Conservation (phyloP, 2,329 filamentous ascomycete genomes). For the Fusarium concolor region DNA sequence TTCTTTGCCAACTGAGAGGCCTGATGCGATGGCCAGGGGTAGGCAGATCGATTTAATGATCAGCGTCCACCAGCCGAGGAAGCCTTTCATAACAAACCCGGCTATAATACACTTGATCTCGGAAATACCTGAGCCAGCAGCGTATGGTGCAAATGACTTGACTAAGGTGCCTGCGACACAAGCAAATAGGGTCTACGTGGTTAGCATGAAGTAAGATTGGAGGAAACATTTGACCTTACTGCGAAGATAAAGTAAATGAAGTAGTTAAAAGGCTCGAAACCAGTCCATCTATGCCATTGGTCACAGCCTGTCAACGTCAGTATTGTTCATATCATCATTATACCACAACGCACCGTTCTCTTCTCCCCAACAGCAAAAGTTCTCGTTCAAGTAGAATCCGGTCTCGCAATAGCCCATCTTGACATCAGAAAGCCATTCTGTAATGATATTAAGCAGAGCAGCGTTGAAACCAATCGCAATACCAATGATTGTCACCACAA, state of each 20-base stretch:
- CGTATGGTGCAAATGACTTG: slow-evolving; percentile 93
- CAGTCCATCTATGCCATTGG: slow-evolving; percentile 91
- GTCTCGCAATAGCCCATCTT: slow-evolving; percentile 97
- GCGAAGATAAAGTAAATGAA: slow-evolving; percentile 88
- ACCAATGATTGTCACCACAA: slow-evolving; percentile 93
- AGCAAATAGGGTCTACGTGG: slow-evolving; percentile 76
- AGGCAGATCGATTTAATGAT: slow-evolving; percentile 93
- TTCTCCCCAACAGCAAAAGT: slow-evolving; percentile 97
- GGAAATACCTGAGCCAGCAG: slow-evolving; percentile 94
- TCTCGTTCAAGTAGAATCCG: slow-evolving; percentile 96
- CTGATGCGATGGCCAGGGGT: slow-evolving; percentile 92
- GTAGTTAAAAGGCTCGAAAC: slow-evolving; percentile 83
- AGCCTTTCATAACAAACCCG: slow-evolving; percentile 99
- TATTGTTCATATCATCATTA: not conserved
- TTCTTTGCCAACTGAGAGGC: slow-evolving; percentile 95
- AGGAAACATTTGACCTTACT: slow-evolving; percentile 57
- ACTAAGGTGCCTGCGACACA: slow-evolving; percentile 86
- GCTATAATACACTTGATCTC: slow-evolving; percentile 99
- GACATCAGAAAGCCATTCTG: slow-evolving; percentile 95
- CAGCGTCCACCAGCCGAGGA: slow-evolving; percentile 90
- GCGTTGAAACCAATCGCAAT: slow-evolving; percentile 94
- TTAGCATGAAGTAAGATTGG: slow-evolving; percentile 12
- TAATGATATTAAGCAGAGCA: slow-evolving; percentile 92
- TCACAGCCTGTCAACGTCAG: slow-evolving; percentile 71
- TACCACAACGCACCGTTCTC: slow-evolving; percentile 71